Percentiles rank a stretch among this genome's conserved stretches.
Evolutionary conservation across 2,329 filamentous ascomycete species (phyloP).

Genomic region (Ophiocordyceps robertsii): DNA sequence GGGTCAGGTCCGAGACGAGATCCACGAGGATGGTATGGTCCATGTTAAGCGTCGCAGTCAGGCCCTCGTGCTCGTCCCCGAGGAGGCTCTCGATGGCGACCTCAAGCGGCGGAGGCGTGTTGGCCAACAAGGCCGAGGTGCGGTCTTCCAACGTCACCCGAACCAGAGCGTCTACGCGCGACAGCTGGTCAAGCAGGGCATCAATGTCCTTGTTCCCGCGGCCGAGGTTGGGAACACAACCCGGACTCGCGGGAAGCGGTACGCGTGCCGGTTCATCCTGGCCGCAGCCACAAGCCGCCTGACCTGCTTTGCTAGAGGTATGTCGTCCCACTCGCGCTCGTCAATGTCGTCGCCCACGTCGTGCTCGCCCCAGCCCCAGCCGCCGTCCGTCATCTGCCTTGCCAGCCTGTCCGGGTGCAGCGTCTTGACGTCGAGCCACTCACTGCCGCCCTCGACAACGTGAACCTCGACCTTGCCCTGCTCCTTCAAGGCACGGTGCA

Average conservation of each 20-base stretch:
- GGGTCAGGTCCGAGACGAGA: slow-evolving; percentile 26
- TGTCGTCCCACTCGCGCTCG: slow-evolving; percentile 20
- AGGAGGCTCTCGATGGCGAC: slow-evolving; percentile 17
- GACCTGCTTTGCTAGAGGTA: slow-evolving; percentile 17
- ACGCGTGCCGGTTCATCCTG: slow-evolving; percentile 21
- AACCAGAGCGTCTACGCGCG: slow-evolving; percentile 15
- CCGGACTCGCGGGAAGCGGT: slow-evolving; percentile 20
- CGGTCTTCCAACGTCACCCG: slow-evolving; percentile 18
- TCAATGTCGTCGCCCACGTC: slow-evolving; percentile 15
- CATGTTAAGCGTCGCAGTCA: slow-evolving; percentile 23
- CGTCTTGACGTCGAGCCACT: slow-evolving; percentile 20
- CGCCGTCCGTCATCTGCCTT: slow-evolving; percentile 25
- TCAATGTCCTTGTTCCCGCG: slow-evolving; percentile 16
- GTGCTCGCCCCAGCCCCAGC: slow-evolving; percentile 27
- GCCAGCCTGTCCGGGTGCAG: slow-evolving; percentile 19
- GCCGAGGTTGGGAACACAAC: slow-evolving; percentile 20
- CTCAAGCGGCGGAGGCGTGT: slow-evolving; percentile 9
- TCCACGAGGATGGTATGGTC: slow-evolving; percentile 28
- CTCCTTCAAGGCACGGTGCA: slow-evolving; percentile 18
- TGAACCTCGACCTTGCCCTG: slow-evolving; percentile 20
- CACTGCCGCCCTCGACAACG: slow-evolving; percentile 19
- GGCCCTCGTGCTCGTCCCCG: slow-evolving; percentile 15
- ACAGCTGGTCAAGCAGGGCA: slow-evolving; percentile 17
- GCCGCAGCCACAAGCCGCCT: slow-evolving; percentile 22
- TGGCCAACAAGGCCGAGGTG: slow-evolving; percentile 11